These are phyloP conservation scores for Trichocladium antarcticum DNA, from an alignment of 495 filamentous ascomycete genomes.

Conservation along the genomic window DNA sequence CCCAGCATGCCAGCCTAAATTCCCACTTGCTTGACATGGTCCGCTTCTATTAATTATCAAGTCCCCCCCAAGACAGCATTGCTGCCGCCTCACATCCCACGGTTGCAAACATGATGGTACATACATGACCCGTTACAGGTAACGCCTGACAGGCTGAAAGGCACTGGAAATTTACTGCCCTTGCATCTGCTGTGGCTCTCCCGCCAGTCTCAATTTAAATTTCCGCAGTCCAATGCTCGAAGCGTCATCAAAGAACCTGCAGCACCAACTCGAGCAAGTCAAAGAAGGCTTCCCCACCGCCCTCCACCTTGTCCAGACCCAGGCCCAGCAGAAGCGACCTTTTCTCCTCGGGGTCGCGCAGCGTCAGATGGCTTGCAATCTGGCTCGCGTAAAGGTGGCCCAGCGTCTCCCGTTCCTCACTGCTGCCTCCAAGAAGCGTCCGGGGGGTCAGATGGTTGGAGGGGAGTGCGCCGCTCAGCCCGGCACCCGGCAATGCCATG, in stretches of 20 bases:
- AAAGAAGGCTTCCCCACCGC: conserved; percentile 64
- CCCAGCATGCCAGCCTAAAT: background rate
- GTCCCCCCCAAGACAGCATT: too few relatives aligned
- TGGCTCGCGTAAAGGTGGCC: conserved; percentile 84
- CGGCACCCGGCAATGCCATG: conserved; percentile 42
- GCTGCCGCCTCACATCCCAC: too few relatives aligned
- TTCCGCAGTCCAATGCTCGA: background rate
- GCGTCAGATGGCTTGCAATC: conserved; percentile 66
- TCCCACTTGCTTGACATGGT: too few relatives aligned
- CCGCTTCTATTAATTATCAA: too few relatives aligned
- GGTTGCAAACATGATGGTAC: too few relatives aligned
- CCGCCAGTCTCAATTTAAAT: too few relatives aligned
- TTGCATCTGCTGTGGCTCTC: too few relatives aligned
- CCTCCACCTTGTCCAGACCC: conserved; percentile 54
- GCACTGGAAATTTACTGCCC: too few relatives aligned
- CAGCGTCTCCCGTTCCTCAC: conserved; percentile 64
- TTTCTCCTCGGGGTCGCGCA: conserved; percentile 61
- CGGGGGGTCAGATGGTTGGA: conserved; percentile 72
- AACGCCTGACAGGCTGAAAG: too few relatives aligned
- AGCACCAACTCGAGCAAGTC: conserved; percentile 72
- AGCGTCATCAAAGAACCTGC: conserved; percentile 36
- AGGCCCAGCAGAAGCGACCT: conserved; percentile 73
- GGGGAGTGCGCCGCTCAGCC: conserved; percentile 56
- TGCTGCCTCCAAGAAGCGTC: conserved; percentile 77
- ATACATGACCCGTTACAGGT: too few relatives aligned